Conservation (phyloP, 768 basidiomycete genomes). For the Hygrophoropsis aurantiaca region DNA sequence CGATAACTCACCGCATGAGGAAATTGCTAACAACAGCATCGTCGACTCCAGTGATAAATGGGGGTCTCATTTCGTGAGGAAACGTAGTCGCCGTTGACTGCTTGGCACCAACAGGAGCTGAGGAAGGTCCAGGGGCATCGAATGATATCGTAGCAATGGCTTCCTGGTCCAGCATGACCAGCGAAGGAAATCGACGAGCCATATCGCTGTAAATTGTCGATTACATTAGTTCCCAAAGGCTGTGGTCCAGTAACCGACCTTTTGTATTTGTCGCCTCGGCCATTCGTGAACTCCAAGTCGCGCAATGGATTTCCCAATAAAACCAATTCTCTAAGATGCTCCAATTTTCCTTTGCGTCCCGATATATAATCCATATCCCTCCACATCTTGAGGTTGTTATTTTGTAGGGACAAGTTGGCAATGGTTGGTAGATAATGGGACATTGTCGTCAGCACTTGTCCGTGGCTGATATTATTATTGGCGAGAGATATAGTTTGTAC, state of each 20-base stretch:
- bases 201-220: constrained; percentile 58
- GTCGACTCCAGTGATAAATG: constrained; percentile 76
- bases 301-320: constrained; percentile 76
- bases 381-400: constrained; percentile 68
- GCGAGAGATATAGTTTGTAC: constrained; percentile 84
- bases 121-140: constrained; percentile 61
- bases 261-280: constrained; percentile 63
- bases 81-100: constrained; percentile 69
- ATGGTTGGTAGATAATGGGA: constrained; percentile 77
- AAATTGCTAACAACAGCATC: constrained; percentile 69
- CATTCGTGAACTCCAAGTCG: constrained; percentile 55
- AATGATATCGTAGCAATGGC: constrained; percentile 77
- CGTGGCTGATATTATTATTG: constrained; percentile 66
- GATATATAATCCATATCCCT: constrained; percentile 71
- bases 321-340: constrained; percentile 69
- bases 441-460: constrained; percentile 59
- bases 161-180: constrained; percentile 84
- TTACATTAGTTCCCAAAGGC: background rate
- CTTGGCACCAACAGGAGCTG: constrained; percentile 34
- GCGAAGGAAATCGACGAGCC: constrained; percentile 72
- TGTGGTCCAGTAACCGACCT: constrained; percentile 44
- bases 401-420: constrained; percentile 76
- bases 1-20: constrained; percentile 62
- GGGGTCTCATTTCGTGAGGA: constrained; percentile 70
- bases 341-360: constrained; percentile 54